Evolutionary conservation across 345 rosid species (phyloP).

Genomic region (Eucalyptus regnans): DNA sequence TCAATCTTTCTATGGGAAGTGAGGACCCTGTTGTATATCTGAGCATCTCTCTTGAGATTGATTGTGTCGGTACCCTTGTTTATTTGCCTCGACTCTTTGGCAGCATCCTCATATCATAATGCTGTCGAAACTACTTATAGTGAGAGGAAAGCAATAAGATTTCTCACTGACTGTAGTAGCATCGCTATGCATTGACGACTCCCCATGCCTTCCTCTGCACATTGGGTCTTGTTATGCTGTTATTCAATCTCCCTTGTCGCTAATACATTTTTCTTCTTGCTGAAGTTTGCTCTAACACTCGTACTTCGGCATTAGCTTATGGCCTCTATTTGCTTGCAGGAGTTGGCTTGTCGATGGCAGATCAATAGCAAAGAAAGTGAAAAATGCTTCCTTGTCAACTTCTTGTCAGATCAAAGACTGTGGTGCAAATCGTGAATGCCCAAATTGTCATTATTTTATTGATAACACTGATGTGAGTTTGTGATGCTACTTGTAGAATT

Average conservation of each 20-base stretch:
- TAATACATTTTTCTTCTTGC: neutral
- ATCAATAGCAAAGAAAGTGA: conserved; percentile 69
- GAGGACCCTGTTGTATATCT: neutral
- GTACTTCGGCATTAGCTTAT: neutral
- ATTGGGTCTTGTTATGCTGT: neutral
- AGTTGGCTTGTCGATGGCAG: conserved; percentile 69
- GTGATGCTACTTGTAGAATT: neutral
- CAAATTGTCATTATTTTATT: conserved; percentile 51
- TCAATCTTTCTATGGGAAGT: neutral
- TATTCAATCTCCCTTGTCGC: neutral
- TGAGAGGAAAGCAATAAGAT: neutral
- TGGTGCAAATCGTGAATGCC: conserved; percentile 67
- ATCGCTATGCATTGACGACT: neutral
- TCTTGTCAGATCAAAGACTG: conserved; percentile 42
- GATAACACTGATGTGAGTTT: conserved; percentile 73
- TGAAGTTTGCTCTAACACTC: neutral
- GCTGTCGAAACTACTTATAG: neutral
- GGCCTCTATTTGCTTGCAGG: conserved; percentile 24
- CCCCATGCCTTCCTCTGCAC: neutral
- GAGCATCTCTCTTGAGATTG: neutral
- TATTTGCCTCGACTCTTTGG: neutral
- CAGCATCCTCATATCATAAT: neutral
- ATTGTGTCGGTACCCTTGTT: neutral
- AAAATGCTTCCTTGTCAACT: conserved; percentile 35
- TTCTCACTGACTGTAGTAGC: neutral